Conservation (phyloP, 257 asterid species). For the Penstemon newberryi region DNA sequence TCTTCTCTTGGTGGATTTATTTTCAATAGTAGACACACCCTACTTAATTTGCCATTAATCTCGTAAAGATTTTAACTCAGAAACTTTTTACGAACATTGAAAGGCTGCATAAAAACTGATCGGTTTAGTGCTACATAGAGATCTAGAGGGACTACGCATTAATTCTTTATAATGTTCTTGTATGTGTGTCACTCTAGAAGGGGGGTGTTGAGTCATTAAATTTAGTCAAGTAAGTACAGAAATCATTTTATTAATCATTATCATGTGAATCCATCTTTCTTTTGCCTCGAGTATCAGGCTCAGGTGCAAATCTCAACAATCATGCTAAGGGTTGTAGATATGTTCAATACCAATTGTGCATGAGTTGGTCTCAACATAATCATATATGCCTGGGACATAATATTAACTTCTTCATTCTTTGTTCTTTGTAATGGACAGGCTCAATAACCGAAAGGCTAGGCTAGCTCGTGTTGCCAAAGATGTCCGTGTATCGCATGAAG, state of each 20-base stretch:
- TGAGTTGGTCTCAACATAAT: not conserved
- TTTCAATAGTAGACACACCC: not conserved
- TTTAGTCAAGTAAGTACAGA: too few species aligned
- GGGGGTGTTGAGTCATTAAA: not conserved
- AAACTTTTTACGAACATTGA: not conserved
- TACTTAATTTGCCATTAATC: not conserved
- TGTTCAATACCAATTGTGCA: not conserved
- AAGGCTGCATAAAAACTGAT: not conserved
- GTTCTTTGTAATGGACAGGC: constrained; percentile 52
- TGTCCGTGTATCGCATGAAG: constrained; percentile 59
- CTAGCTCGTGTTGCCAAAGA: constrained; percentile 91
- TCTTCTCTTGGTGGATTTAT: not conserved
- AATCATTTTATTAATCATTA: too few species aligned
- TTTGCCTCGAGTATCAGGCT: constrained; percentile 8
- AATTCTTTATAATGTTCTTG: not conserved
- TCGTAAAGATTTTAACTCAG: not conserved
- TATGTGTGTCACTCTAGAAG: not conserved
- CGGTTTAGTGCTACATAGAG: not conserved
- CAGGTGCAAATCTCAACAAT: constrained; percentile 6
- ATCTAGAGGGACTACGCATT: not conserved
- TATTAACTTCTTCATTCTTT: not conserved
- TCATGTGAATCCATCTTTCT: not conserved
- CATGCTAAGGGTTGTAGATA: not conserved
- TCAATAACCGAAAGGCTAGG: constrained; percentile 95
- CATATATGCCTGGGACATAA: not conserved